Conservation (phyloP, 2,329 filamentous ascomycete genomes). For the Hypoxylon sp. region DNA sequence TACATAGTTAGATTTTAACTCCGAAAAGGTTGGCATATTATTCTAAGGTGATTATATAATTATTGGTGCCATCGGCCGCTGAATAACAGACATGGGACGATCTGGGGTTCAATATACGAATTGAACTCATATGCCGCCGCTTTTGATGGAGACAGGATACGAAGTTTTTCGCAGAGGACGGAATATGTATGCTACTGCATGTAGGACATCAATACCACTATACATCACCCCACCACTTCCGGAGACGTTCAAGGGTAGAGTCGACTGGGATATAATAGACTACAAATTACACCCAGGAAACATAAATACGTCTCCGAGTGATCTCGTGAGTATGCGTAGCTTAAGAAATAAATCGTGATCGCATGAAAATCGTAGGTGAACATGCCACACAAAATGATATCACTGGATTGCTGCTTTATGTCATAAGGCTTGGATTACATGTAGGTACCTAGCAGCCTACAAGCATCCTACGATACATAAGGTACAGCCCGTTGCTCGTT, state of each 20-base stretch:
- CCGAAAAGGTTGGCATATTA: not conserved
- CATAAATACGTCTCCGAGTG: not conserved
- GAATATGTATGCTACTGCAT: not conserved
- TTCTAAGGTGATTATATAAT: not conserved
- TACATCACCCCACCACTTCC: not conserved
- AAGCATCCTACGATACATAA: not conserved
- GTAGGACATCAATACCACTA: not conserved
- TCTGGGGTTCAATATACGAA: not conserved
- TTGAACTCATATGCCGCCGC: not conserved
- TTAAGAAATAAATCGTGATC: slow-evolving; percentile 9
- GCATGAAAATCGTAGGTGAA: not conserved
- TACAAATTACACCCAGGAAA: not conserved
- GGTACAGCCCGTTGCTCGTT: not conserved
- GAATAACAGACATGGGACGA: not conserved
- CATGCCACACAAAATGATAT: slow-evolving; percentile 18
- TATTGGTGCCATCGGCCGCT: not conserved
- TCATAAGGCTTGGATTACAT: slow-evolving; percentile 10
- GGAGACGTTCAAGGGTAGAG: not conserved
- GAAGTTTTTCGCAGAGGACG: not conserved
- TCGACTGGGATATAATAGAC: not conserved
- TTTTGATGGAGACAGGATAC: slow-evolving; percentile 2
- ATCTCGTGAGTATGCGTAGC: slow-evolving; percentile 12
- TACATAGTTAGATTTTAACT: not conserved
- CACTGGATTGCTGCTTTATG: slow-evolving; percentile 7
- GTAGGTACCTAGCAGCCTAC: not conserved